A percentile compares a stretch with the other conserved stretches of the same genome.
phyloP scores from a whole-genome alignment of 2,329 filamentous ascomycete genomes.

The Exophiala spinifera region DNA sequence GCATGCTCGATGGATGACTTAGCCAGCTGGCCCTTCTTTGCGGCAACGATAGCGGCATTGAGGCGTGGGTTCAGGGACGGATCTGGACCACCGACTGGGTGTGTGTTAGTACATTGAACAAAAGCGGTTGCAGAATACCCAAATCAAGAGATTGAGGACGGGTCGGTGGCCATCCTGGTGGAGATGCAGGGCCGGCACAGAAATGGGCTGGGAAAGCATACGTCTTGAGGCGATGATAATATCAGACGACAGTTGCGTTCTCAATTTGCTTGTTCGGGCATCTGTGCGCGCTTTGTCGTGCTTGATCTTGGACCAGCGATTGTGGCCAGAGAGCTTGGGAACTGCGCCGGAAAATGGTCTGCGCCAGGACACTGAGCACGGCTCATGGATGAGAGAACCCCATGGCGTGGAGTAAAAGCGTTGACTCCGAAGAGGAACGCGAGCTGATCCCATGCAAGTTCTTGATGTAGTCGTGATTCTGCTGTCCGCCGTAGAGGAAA shows the following conservation, averaged over 20 bases:
- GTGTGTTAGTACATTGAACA: slow-evolving; percentile 1
- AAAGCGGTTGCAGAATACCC: background rate
- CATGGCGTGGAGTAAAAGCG: background rate
- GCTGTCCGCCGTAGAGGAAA: background rate
- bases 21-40: slow-evolving; percentile 82
- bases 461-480: background rate
- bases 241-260: slow-evolving; percentile 65
- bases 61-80: slow-evolving; percentile 72
- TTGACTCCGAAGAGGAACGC: background rate
- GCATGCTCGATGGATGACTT: slow-evolving; percentile 81
- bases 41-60: slow-evolving; percentile 66
- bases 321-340: slow-evolving; percentile 64
- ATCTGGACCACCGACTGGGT: slow-evolving; percentile 71
- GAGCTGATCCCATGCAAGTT: background rate
- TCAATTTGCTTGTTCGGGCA: slow-evolving; percentile 66
- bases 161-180: background rate
- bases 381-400: slow-evolving; percentile 12
- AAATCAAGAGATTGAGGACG: background rate
- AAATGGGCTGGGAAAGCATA: slow-evolving; percentile 38
- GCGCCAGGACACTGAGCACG: background rate
- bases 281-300: slow-evolving; percentile 92
- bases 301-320: slow-evolving; percentile 92
- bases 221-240: slow-evolving; percentile 73
- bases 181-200: background rate
- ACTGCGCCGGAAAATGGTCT: slow-evolving; percentile 14